These are phyloP conservation scores for Sparassis latifolia DNA, from an alignment of 1,284 basidiomycete genomes.

Conservation along the genomic window DNA sequence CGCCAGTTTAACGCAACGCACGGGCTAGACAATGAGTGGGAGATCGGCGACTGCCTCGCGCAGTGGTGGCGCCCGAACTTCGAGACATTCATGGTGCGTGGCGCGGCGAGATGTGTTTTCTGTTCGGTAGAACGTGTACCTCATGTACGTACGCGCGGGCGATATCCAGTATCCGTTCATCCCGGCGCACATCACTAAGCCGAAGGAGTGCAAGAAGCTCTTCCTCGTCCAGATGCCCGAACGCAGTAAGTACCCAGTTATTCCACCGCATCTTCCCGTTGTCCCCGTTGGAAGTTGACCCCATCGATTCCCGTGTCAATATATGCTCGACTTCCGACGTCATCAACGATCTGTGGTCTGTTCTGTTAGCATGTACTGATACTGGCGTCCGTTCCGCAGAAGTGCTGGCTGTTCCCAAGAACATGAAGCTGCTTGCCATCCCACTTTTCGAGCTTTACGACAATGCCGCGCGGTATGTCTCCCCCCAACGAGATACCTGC, in stretches of 20 bases:
- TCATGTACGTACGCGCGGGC: conserved; percentile 7
- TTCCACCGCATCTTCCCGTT: neutral
- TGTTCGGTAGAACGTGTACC: conserved; percentile 1
- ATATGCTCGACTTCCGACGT: too few species aligned
- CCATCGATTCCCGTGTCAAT: too few species aligned
- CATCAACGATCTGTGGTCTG: too few species aligned
- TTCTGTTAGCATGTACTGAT: neutral
- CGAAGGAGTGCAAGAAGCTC: conserved; percentile 97
- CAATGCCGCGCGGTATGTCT: conserved; percentile 77
- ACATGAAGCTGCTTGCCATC: conserved; percentile 96
- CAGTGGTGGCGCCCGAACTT: conserved; percentile 99
- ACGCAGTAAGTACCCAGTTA: conserved; percentile 56
- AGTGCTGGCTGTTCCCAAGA: conserved; percentile 92
- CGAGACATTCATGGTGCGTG: conserved; percentile 92
- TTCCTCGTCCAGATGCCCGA: conserved; percentile 95
- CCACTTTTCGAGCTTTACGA: conserved; percentile 97
- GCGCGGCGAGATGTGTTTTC: neutral
- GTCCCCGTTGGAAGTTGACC: neutral
- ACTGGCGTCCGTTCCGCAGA: conserved; percentile 42
- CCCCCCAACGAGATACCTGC: neutral
- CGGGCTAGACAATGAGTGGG: conserved; percentile 85
- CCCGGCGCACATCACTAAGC: conserved; percentile 94
- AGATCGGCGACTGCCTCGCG: conserved; percentile 89
- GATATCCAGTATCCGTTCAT: conserved; percentile 85
- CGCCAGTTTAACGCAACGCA: conserved; percentile 67